Evolutionary conservation across 208 protist species (phyloP).

Genomic region (Trypanosoma cruzi): DNA sequence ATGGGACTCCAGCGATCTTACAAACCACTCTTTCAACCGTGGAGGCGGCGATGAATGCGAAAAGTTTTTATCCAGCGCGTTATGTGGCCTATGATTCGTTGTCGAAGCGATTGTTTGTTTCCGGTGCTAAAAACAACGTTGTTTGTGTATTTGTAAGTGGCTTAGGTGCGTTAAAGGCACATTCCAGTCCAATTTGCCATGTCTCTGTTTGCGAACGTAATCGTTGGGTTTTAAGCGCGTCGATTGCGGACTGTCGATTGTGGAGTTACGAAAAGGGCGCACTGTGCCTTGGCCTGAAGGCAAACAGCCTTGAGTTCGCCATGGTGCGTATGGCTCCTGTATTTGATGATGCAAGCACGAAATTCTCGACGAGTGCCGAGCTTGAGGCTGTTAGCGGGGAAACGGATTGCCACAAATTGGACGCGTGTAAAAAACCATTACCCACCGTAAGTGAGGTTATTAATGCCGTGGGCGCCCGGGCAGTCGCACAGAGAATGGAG

Average conservation of each 20-base stretch:
- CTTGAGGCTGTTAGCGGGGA: constrained; percentile 10
- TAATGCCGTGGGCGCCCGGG: not conserved
- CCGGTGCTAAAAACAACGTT: constrained; percentile 63
- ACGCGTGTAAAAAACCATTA: constrained; percentile 27
- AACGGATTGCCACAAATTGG: constrained; percentile 7
- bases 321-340: constrained; percentile 24
- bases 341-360: constrained; percentile 2
- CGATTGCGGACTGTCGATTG: constrained; percentile 55
- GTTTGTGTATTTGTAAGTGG: constrained; percentile 72
- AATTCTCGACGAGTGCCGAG: not conserved
- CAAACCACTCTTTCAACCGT: constrained; percentile 40
- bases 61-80: constrained; percentile 43
- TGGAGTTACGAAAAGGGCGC: constrained; percentile 54
- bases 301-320: constrained; percentile 59
- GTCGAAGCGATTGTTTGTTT: constrained; percentile 61
- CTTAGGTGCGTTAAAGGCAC: constrained; percentile 46
- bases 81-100: constrained; percentile 64
- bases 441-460: constrained; percentile 28
- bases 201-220: constrained; percentile 42
- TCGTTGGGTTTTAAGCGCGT: constrained; percentile 54
- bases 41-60: constrained; percentile 27
- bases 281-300: constrained; percentile 66
- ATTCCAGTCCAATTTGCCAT: constrained; percentile 49
- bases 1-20: constrained; percentile 17
- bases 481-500: constrained; percentile 6